Conservation (phyloP, 2,329 filamentous ascomycete genomes). For the Amauroascus verrucosus region DNA sequence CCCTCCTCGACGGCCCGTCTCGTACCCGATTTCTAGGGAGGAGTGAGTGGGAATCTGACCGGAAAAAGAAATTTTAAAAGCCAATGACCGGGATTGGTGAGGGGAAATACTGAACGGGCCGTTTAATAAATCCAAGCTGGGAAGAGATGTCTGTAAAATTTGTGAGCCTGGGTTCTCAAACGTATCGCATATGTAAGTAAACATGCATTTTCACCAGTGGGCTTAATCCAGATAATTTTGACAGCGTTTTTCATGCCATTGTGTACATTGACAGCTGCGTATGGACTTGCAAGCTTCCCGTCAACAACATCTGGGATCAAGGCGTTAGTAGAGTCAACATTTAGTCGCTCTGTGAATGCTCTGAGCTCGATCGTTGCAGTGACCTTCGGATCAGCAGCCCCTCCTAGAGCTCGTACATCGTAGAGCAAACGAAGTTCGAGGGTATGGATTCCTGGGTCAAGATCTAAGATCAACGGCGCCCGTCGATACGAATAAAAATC, state of each 20-base stretch:
- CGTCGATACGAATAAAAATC: constrained; percentile 46
- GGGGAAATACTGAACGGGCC: constrained; percentile 19
- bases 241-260: constrained; percentile 31
- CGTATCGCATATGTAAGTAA: background rate
- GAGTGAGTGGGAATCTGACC: constrained; percentile 12
- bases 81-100: constrained; percentile 28
- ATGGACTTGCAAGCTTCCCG: constrained; percentile 38
- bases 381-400: constrained; percentile 39
- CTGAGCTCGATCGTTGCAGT: constrained; percentile 32
- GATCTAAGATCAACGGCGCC: constrained; percentile 41
- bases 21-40: constrained; percentile 18
- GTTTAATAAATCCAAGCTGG: background rate
- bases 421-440: constrained; percentile 46
- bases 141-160: background rate
- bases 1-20: background rate
- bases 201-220: constrained; percentile 15
- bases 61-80: constrained; percentile 22
- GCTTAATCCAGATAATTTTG: constrained; percentile 19
- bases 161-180: background rate
- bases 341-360: constrained; percentile 22
- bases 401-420: constrained; percentile 49
- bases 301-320: constrained; percentile 45
- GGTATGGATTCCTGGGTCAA: constrained; percentile 42
- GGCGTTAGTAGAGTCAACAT: constrained; percentile 27
- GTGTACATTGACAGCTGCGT: constrained; percentile 41